Evolutionary conservation across 371 early-diverging fungal species (phyloP), one percentile per base, ranked within the genome.

Genomic region (Conidiobolus incongruus): DNA sequence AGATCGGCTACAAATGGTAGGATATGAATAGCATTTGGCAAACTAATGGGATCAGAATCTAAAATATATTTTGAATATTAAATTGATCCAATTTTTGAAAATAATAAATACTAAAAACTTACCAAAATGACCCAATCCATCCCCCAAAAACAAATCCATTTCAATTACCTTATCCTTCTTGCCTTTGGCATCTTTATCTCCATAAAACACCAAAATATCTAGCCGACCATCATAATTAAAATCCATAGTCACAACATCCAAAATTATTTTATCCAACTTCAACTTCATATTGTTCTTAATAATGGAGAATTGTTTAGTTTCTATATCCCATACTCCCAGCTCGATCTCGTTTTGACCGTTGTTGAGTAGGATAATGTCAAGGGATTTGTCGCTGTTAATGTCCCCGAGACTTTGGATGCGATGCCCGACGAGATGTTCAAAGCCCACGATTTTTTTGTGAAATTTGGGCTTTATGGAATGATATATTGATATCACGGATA

Each of bases 1-100:
- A 68, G 68, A 59, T 91, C 91, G 5, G 81, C 55, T 0, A 79
- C 67, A 52, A 87, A 70, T 0, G 93, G 93, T 41, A 84, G 74
- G 0, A 68, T 56, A 5, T 49, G 39, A 16, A 55, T 59, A 11
- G 77, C 70, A 3, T 72, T 60, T 8, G 68, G 70, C 30, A 81
- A 43, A 4, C 49, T 47, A 22, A 66, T 52, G 20, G 53, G 56
- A 0, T 56, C 47, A 13, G 59, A 26, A 38, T 64, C 70, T 71
- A 48, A 32, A 29, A 2, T 16, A 21, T 26, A 43, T 16, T 35
- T 39, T 15, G 5, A 2, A n/a, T 5, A 23, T n/a, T 12, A 0
- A 15, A 36, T 34, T 28, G 5, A 10, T n/a, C 13, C 12, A 7
- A 20, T 2, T 16, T 10, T 45, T 20, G 17, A 17, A 17, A 44